Conservation (phyloP, 1,284 basidiomycete genomes). For the Moniliophthora roreri region DNA sequence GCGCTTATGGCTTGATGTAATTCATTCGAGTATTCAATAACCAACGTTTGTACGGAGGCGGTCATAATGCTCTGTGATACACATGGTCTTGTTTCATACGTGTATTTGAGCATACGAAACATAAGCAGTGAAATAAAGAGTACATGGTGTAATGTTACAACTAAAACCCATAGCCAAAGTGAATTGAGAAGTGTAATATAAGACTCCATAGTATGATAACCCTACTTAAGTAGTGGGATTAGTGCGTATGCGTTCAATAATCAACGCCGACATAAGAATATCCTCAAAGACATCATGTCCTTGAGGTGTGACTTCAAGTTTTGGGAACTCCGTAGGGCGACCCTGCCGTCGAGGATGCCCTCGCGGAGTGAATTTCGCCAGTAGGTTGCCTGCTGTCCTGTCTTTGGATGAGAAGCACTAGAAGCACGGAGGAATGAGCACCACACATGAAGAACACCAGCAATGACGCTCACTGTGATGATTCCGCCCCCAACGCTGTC, state of each 20-base stretch:
- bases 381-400: constrained; percentile 26
- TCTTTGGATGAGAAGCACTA: constrained; percentile 41
- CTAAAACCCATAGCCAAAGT: not conserved
- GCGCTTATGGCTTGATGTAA: constrained; percentile 63
- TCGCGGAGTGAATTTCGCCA: constrained; percentile 37
- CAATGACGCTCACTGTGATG: constrained; percentile 22
- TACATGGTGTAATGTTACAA: not conserved
- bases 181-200: not conserved
- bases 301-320: constrained; percentile 36
- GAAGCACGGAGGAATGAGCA: not conserved
- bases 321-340: constrained; percentile 29
- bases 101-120: no score
- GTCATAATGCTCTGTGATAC: no score
- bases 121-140: no score
- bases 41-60: no score
- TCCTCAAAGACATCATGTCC: constrained; percentile 41
- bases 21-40: no score
- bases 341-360: constrained; percentile 31
- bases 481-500: constrained; percentile 27
- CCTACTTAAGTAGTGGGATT: constrained; percentile 7
- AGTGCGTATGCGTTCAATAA: constrained; percentile 38
- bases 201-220: not conserved
- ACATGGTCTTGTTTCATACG: no score
- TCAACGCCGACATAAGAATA: constrained; percentile 37
- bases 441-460: not conserved